Evolutionary conservation across 83 land plant species (phyloP).

Genomic region (Picea abies): DNA sequence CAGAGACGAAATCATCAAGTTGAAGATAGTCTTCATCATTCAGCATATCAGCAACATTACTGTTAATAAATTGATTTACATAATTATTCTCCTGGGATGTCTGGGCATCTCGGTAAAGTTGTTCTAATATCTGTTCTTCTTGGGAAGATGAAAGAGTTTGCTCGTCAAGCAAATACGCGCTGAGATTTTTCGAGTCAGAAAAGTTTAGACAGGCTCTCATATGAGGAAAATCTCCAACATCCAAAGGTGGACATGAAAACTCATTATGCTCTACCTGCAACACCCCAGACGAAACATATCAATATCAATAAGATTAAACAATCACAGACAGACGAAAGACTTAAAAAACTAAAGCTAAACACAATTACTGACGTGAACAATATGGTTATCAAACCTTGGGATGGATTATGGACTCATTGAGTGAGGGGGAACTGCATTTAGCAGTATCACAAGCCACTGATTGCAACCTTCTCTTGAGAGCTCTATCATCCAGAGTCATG

Average conservation of each 20-base stretch:
- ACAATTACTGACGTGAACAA: no score
- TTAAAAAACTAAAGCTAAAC: not conserved
- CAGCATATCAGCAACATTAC: not conserved
- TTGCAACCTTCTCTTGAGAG: not conserved
- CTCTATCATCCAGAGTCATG: not conserved
- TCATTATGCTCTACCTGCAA: not conserved
- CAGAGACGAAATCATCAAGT: no score
- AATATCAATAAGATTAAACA: no score
- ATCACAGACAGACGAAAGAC: no score
- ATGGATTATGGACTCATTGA: not conserved
- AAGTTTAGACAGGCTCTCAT: not conserved
- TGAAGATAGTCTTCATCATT: no score
- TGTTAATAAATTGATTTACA: not conserved
- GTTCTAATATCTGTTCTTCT: not conserved
- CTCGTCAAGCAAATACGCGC: not conserved
- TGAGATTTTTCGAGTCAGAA: not conserved
- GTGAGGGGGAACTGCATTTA: no score
- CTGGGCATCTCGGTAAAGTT: not conserved
- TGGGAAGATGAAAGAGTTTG: not conserved
- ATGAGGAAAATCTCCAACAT: no score
- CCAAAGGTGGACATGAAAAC: no score
- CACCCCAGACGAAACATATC: not conserved
- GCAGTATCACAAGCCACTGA: not conserved
- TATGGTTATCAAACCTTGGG: not conserved
- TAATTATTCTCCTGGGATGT: not conserved